Evolutionary conservation across 768 basidiomycete genomes (phyloP).

Genomic region (Pleurotus tuoliensis): DNA sequence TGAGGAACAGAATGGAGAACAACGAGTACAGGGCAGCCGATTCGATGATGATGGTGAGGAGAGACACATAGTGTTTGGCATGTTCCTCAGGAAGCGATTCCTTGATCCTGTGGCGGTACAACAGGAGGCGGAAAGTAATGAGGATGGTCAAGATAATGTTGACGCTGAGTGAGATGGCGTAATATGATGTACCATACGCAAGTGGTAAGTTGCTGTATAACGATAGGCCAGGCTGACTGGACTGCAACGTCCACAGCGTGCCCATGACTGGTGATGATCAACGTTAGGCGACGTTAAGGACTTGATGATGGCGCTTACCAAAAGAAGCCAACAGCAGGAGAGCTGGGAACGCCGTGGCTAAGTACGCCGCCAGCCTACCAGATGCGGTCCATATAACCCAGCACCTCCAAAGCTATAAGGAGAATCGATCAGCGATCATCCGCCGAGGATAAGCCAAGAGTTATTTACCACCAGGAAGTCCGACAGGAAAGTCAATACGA

Average conservation of each 20-base stretch:
- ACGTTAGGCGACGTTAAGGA: no score
- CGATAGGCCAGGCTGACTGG: constrained; percentile 35
- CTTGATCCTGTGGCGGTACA: constrained; percentile 27
- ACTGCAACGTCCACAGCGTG: constrained; percentile 39
- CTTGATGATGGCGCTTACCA: neutral
- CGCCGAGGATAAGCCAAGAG: neutral
- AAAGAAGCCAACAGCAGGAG: constrained; percentile 31
- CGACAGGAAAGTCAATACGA: constrained; percentile 38
- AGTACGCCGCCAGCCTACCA: constrained; percentile 25
- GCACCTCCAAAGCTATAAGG: constrained; percentile 39
- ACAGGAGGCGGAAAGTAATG: constrained; percentile 30
- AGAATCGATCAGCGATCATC: neutral
- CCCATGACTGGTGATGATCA: constrained; percentile 29
- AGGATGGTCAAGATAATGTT: constrained; percentile 39
- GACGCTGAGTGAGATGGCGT: constrained; percentile 32
- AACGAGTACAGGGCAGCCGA: constrained; percentile 41
- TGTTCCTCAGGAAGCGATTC: constrained; percentile 28
- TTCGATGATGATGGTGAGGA: constrained; percentile 36
- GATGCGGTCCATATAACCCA: constrained; percentile 41
- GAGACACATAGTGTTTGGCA: constrained; percentile 31
- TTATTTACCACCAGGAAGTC: constrained; percentile 38
- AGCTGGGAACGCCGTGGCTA: constrained; percentile 31
- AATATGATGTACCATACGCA: constrained; percentile 34
- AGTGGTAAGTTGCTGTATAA: constrained; percentile 31
- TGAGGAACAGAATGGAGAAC: constrained; percentile 35